phyloP scores from a whole-genome alignment of 1,284 basidiomycete genomes.

The Peniophora sp. region DNA sequence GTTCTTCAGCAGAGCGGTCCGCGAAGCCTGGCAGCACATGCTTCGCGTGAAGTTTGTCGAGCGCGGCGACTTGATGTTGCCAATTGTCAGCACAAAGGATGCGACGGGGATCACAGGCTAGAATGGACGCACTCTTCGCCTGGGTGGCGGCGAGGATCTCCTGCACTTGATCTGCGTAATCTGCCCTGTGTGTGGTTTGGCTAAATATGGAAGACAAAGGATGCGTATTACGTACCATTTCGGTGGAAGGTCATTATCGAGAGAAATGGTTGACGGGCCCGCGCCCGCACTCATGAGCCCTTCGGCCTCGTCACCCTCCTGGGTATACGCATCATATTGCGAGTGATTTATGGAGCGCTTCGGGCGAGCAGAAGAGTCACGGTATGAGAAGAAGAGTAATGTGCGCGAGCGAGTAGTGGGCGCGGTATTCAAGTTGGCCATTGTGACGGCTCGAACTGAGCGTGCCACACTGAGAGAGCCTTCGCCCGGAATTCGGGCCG shows the following conservation, averaged over 20 bases:
- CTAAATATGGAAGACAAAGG: conserved; percentile 6
- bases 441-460: background rate
- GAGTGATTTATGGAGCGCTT: conserved; percentile 34
- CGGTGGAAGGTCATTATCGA: conserved; percentile 45
- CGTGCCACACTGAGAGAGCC: background rate
- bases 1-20: conserved; percentile 89
- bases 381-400: conserved; percentile 89
- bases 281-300: conserved; percentile 47
- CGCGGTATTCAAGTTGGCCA: conserved; percentile 2
- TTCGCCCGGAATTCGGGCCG: background rate
- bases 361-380: conserved; percentile 67
- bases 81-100: conserved; percentile 11
- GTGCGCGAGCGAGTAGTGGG: conserved; percentile 81
- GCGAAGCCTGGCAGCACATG: conserved; percentile 94
- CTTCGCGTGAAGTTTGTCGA: conserved; percentile 93
- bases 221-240: conserved; percentile 20
- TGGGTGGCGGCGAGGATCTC: conserved; percentile 63
- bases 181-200: conserved; percentile 57
- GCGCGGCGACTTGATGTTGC: conserved; percentile 49
- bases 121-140: conserved; percentile 65
- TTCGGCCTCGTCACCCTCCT: conserved; percentile 57
- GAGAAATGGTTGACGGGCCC: conserved; percentile 21
- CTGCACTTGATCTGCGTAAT: conserved; percentile 84
- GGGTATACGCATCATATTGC: conserved; percentile 28
- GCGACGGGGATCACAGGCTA: conserved; percentile 7